Evolutionary conservation across 768 basidiomycete genomes (phyloP), one percentile per base, ranked within the genome.

Genomic region (Nidularia pulvinata): DNA sequence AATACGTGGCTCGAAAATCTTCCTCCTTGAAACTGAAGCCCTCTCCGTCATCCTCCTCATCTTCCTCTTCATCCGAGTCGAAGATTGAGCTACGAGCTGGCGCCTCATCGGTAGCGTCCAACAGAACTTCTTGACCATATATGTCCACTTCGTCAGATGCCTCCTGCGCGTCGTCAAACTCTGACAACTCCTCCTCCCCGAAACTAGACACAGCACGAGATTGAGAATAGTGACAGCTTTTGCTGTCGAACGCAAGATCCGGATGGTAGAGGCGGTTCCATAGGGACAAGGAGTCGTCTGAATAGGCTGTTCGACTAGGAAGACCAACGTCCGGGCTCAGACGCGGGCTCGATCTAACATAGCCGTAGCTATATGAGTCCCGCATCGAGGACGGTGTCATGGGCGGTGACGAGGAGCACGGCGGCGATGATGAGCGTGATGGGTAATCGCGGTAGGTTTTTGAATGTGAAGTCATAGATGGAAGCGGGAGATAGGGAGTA

Each of bases 1-100:
- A 84, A 59, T 75, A 84, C 2, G 82, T 83, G 54, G 75, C 71
- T 48, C 77, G 80, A 45, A 68, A 55, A 47, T 63, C 65, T 33
- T 57, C 60, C 37, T 63, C 56, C n/a, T 62, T 57, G 48, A 71
- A 69, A 48, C 61, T 64, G 51, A 57, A 68, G 52, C 65, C 58
- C 34, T 60, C 57, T 6, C 67, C 66, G 5, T 67, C 60, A n/a
- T 65, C 60, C 34, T 60, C 57, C 5, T 59, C 64, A 10, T 62
- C 65, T 9, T 67, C 69, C 10, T 72, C 65, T 16, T 70, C 70
- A 45, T 76, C 75, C 7, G 67, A 66, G 53, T 68, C 66, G 30
- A 65, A 61, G 6, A 61, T 58, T 39, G 64, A 61, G 22, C 54
- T 57, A 49, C 63, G 62, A 50, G 53, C 61, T 54, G 60, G 62